phyloP scores from a whole-genome alignment of 75 land plant genomes.

The Sequoia sempervirens region DNA sequence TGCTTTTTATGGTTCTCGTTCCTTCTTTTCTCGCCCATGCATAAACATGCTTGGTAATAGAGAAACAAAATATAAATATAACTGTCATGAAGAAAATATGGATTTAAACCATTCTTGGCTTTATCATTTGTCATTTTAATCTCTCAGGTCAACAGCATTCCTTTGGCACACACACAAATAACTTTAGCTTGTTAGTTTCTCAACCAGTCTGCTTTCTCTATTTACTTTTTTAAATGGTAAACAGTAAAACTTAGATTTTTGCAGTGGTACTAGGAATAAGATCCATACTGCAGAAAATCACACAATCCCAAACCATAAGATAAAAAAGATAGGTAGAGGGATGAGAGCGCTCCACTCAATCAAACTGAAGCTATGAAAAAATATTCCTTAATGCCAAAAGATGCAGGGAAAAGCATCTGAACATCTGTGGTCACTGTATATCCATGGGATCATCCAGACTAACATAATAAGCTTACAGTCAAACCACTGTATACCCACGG shows the following conservation, averaged over 20 bases:
- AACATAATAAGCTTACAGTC: too few relatives aligned
- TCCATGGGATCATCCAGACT: neutral
- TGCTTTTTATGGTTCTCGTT: conserved; percentile 39
- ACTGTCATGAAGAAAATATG: neutral
- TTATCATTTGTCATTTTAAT: neutral
- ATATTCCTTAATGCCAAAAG: neutral
- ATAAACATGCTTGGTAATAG: neutral
- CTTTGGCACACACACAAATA: neutral
- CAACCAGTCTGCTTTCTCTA: neutral
- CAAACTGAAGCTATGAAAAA: neutral
- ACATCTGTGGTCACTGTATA: neutral
- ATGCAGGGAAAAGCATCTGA: neutral
- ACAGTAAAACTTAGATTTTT: neutral
- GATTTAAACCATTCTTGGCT: neutral
- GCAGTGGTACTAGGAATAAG: neutral
- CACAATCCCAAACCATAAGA: neutral
- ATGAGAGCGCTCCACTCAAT: neutral
- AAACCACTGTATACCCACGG: neutral
- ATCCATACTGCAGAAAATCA: neutral
- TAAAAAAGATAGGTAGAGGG: neutral
- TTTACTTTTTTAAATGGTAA: neutral
- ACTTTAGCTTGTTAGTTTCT: neutral
- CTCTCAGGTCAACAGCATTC: neutral
- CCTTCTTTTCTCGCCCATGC: neutral
- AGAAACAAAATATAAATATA: neutral